A percentile compares a stretch with the other conserved stretches of the same genome.
phyloP scores from a whole-genome alignment of 306 rosid genomes.

The Sophora flavescens region DNA sequence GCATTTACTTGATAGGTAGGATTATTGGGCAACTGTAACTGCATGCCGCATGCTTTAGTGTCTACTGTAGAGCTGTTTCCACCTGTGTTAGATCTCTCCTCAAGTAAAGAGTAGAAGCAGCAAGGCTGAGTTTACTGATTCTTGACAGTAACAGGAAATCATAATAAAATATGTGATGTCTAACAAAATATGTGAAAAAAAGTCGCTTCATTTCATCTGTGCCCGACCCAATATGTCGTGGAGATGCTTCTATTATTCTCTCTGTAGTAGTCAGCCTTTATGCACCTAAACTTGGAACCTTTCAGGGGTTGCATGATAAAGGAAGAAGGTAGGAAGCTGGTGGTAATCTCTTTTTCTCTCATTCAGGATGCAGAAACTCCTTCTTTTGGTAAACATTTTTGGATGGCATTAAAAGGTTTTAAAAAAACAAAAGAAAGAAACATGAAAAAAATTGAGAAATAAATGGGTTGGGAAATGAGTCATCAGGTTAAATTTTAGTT shows the following conservation, averaged over 20 bases:
- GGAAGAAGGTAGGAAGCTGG: slow-evolving; percentile 42
- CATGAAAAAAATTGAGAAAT: not conserved
- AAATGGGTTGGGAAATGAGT: slow-evolving; percentile 31
- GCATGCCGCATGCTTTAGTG: not conserved
- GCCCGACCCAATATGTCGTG: slow-evolving; percentile 34
- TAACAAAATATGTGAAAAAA: slow-evolving; percentile 2
- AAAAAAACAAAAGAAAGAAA: not conserved
- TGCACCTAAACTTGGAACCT: slow-evolving; percentile 40
- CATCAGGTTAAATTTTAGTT: slow-evolving; percentile 21
- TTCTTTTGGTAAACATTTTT: slow-evolving; percentile 28
- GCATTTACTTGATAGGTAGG: slow-evolving; percentile 27
- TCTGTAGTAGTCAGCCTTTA: slow-evolving; percentile 26
- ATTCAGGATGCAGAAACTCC: slow-evolving; percentile 37
- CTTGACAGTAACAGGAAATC: slow-evolving; percentile 18
- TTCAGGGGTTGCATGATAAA: slow-evolving; percentile 19
- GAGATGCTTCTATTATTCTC: slow-evolving; percentile 31
- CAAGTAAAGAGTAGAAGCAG: slow-evolving; percentile 15
- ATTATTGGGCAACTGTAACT: slow-evolving; percentile 10
- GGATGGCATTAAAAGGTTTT: slow-evolving; percentile 26
- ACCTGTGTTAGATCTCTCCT: not conserved
- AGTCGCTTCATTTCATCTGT: slow-evolving; percentile 29
- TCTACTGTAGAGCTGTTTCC: slow-evolving; percentile 13
- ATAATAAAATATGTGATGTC: slow-evolving; percentile 18
- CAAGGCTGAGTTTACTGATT: slow-evolving; percentile 22
- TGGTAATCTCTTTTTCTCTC: slow-evolving; percentile 31